Conservation (phyloP, 768 basidiomycete species). For the Tricholomella constricta region DNA sequence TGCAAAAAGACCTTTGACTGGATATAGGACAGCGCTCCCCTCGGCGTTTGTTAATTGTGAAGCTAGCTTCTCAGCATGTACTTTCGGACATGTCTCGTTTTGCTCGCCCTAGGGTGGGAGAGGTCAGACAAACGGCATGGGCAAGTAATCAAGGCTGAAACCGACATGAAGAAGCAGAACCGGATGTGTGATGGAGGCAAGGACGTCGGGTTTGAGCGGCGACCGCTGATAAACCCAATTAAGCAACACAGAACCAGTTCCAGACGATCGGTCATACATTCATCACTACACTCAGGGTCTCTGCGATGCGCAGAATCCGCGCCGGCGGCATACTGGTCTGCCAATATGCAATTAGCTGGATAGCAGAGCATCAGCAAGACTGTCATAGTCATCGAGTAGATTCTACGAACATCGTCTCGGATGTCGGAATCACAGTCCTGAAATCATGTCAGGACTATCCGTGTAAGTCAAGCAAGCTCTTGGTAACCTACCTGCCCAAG, state of each 20-base stretch:
- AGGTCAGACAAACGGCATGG: neutral
- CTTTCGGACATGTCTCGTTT: conserved; percentile 52
- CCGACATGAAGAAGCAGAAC: conserved; percentile 70
- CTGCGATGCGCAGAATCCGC: conserved; percentile 51
- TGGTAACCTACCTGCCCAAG: conserved; percentile 51
- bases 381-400: neutral
- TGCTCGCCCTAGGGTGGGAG: conserved; percentile 53
- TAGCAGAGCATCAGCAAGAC: neutral
- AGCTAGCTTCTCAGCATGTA: conserved; percentile 57
- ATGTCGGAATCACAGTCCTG: conserved; percentile 59
- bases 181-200: conserved; percentile 59
- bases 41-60: conserved; percentile 50
- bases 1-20: conserved; percentile 55
- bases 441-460: conserved; percentile 7
- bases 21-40: conserved; percentile 52
- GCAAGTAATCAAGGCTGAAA: conserved; percentile 2
- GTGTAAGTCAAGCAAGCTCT: neutral
- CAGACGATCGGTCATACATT: conserved; percentile 47
- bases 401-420: conserved; percentile 57
- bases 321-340: conserved; percentile 55
- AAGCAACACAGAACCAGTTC: neutral
- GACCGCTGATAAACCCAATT: conserved; percentile 46
- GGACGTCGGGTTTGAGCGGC: conserved; percentile 47
- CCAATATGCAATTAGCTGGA: conserved; percentile 69
- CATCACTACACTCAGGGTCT: conserved; percentile 55